Percentiles rank a stretch among this genome's conserved stretches.
These are phyloP conservation scores for Talaromyces stipitatus DNA, from an alignment of 495 filamentous ascomycete species.

Conservation along the genomic window DNA sequence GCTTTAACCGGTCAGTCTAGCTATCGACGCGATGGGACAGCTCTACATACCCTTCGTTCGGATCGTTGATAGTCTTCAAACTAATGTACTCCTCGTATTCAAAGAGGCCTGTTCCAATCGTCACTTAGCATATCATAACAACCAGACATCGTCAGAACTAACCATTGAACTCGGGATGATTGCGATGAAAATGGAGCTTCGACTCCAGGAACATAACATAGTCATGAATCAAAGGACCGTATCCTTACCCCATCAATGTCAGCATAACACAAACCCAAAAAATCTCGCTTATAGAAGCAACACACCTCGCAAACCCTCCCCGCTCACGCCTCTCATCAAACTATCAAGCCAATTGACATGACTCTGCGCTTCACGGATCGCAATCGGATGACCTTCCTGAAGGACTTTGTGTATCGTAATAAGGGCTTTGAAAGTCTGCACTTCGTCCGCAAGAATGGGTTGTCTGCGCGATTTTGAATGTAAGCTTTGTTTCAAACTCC, in stretches of 20 bases:
- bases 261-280: neutral
- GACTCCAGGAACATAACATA: conserved; percentile 91
- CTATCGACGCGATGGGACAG: neutral
- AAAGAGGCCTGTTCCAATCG: conserved; percentile 53
- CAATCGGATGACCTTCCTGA: conserved; percentile 88
- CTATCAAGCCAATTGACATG: conserved; percentile 90
- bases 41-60: conserved; percentile 70
- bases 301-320: conserved; percentile 76
- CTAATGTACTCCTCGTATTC: conserved; percentile 99
- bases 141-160: conserved; percentile 14
- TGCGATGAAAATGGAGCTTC: conserved; percentile 87
- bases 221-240: conserved; percentile 85
- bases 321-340: conserved; percentile 72
- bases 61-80: conserved; percentile 95
- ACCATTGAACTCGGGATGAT: conserved; percentile 98
- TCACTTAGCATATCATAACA: neutral
- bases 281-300: neutral
- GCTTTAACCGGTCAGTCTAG: conserved; percentile 27
- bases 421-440: conserved; percentile 88
- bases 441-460: conserved; percentile 90
- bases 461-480: conserved; percentile 49
- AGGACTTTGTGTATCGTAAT: conserved; percentile 94
- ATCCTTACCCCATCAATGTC: conserved; percentile 44
- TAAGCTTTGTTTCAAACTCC: too few relatives aligned
- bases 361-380: conserved; percentile 79